Base-by-base conservation (phyloP, 177 flowering plant species). In the Vitis hybrid region DNA sequence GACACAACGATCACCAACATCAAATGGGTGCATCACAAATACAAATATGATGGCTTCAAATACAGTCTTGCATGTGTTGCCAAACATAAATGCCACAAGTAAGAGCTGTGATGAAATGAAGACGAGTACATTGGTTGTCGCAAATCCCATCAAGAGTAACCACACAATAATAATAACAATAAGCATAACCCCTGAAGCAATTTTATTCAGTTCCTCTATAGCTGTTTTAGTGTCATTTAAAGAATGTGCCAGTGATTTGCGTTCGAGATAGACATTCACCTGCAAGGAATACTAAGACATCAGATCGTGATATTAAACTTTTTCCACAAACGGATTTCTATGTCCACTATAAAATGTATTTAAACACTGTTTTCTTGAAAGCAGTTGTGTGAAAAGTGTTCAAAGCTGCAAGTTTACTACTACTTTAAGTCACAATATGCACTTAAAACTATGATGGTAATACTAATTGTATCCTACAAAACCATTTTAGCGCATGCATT, bases 1-100 rank as follows among this genome's bases (percentile, higher is more conserved):
- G 65, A 90, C 97, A 76, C 98, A 94, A 15, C 94, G 89, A 74
- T 94, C 97, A 15, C 98, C 97, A 15, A 94, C 98, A 71, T 92
- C 98, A 80, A 85, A 94, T 14, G 97, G 97, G 75, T 93, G 98
- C 96, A 88, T 92, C 72, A 90, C 89, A 64, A 94, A 94, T 16
- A 92, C 94, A 71, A 94, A 92, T 57, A 94, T 81, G 75, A 94
- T 85, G 59, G 91, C 88, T 79, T 94, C 97, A 75, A 94, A 94
- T 29, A 88, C 74, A 61, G 85, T 86, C 83, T 88, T 94, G 81
- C 87, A 87, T 11, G 95, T 86, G 75, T 93, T 91, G 12, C 97
- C 95, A 62, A 94, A 89, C 79, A 94, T 74, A 70, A 92, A 94
- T 3, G 29, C 91, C 19, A 83, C 64, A 21, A 16, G 22, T 59